Evolutionary conservation across 2,329 filamentous ascomycete genomes (phyloP), one percentile per base, ranked within the genome.

Genomic region (Colletotrichum sp.): DNA sequence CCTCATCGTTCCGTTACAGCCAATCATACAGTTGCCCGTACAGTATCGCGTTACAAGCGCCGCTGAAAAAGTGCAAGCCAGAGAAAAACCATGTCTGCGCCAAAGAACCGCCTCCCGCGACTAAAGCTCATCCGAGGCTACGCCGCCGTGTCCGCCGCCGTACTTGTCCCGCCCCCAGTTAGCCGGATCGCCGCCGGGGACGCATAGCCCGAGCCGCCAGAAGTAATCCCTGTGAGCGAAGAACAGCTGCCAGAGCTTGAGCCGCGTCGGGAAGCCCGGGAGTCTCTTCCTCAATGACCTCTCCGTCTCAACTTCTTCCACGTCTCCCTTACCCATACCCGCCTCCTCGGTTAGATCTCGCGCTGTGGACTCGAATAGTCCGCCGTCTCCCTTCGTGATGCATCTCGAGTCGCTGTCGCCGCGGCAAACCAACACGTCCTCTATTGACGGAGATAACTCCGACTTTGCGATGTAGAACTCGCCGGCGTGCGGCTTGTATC

Each of bases 211-310:
- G 69, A 99, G 85, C 72, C 97, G 90, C 95, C 95, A 98, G 85
- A 99, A 99, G 84, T 99, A 99, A 86, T 99, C 97, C 52, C 97
- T 89, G 86, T 99, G 97, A 2, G 96, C 95, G 84, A 98, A 98
- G 82, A 99, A 93, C 9, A 98, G 87, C 85, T 98, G 92, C 95
- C 96, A 98, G n/a, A 98, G 90, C 83, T 94, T 95, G 80, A 96
- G 83, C 84, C 90, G 84, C 81, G 79, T 90, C 82, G 80, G 93
- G 84, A 87, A 91, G 88, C 85, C 93, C 16, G 93, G 72, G 9
- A 76, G 70, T 39, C 72, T 68, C 44, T 72, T 92, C 36, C n/a
- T 32, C 1, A 93, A 88, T 18, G 89, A 84, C 76, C 78, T 76
- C 60, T 26, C 62, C 24, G n/a, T 18, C 21, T 64, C 60, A 6